phyloP scores from a whole-genome alignment of 1,284 basidiomycete species.

The Rhodotorula sp. region DNA sequence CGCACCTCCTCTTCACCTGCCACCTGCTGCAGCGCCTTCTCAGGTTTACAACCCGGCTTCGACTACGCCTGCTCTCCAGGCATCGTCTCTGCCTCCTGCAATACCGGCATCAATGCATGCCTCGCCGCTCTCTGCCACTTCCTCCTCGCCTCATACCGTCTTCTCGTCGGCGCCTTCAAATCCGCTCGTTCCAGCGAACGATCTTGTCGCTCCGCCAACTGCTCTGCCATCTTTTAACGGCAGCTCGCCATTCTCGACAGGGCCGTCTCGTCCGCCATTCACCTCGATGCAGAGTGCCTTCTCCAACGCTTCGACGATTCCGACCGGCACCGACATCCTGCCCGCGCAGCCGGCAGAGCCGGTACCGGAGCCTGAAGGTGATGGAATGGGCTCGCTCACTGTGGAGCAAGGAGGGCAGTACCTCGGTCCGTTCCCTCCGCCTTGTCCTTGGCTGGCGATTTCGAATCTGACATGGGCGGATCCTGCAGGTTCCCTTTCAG shows the following conservation, averaged over 20 bases:
- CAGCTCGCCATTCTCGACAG: neutral
- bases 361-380: constrained; percentile 15
- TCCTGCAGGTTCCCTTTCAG: constrained; percentile 11
- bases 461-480: neutral
- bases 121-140: neutral
- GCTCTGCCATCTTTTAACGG: neutral
- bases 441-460: no score
- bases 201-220: neutral
- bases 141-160: neutral
- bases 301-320: neutral
- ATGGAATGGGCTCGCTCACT: constrained; percentile 42
- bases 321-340: no score
- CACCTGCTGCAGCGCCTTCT: no score
- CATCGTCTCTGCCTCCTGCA: neutral
- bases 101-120: neutral
- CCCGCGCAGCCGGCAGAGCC: neutral
- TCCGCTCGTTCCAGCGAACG: neutral
- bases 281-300: neutral
- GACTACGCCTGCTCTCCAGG: neutral
- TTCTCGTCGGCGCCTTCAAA: neutral
- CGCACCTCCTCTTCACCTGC: no score
- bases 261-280: neutral
- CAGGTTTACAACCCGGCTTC: no score
- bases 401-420: constrained; percentile 43
- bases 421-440: constrained; percentile 25